phyloP scores from a whole-genome alignment of 805 yeast species.

The Kockiozyma suomiensis region DNA sequence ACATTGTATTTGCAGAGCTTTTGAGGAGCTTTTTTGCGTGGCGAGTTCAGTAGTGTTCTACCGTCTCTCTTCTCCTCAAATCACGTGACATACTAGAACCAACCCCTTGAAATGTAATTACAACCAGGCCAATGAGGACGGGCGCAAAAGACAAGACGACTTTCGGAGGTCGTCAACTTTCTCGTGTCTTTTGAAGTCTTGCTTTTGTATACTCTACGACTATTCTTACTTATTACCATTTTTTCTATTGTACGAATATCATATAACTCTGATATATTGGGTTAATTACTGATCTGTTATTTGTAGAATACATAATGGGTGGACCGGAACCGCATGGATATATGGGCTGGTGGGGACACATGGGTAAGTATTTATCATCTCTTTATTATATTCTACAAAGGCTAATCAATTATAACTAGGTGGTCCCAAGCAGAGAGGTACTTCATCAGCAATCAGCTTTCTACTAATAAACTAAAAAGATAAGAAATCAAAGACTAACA shows the following conservation, averaged over 20 bases:
- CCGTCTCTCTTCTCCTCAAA: neutral
- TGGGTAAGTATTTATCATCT: constrained; percentile 53
- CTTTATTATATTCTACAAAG: neutral
- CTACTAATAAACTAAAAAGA: too few relatives aligned
- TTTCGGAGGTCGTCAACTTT: too few relatives aligned
- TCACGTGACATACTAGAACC: neutral
- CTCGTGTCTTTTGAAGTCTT: too few relatives aligned
- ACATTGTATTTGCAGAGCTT: constrained; percentile 9
- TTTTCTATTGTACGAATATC: too few relatives aligned
- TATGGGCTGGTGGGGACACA: constrained; percentile 98
- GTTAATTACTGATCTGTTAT: neutral
- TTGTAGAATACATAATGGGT: constrained; percentile 19
- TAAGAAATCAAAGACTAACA: neutral
- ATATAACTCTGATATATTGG: too few relatives aligned
- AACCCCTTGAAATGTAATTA: neutral
- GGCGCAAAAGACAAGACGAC: too few relatives aligned
- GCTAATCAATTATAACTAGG: constrained; percentile 38
- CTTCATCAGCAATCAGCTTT: constrained; percentile 35
- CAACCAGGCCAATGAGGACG: neutral
- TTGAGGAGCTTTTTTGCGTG: neutral
- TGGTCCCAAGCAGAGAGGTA: constrained; percentile 81
- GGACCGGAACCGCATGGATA: constrained; percentile 46
- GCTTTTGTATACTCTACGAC: neutral
- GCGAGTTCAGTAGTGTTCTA: neutral
- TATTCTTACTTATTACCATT: neutral